phyloP scores from a whole-genome alignment of 192 early-diverging fungal species.

The Gigaspora rosea region DNA sequence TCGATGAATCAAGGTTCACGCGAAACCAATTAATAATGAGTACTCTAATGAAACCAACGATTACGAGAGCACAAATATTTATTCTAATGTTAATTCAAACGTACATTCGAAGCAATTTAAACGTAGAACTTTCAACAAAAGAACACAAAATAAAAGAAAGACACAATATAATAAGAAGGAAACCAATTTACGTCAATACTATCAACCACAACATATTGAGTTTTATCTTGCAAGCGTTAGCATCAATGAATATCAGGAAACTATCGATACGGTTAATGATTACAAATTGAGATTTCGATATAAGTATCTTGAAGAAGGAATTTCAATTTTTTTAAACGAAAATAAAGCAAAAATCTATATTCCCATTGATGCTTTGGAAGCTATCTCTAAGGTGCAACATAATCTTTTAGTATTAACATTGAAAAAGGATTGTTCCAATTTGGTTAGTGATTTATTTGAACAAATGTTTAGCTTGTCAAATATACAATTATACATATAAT shows the following conservation, averaged over 20 bases:
- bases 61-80: no score
- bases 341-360: conserved; percentile 14
- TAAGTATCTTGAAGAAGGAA: conserved; percentile 9
- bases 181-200: neutral
- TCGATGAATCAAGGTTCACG: no score
- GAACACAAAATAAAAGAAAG: neutral
- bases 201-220: conserved; percentile 1
- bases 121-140: no score
- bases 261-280: neutral
- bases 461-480: neutral
- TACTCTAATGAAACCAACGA: no score
- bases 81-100: no score
- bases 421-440: neutral
- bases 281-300: conserved; percentile 15
- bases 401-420: conserved; percentile 5
- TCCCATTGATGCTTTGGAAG: conserved; percentile 9
- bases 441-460: neutral
- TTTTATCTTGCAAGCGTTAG: neutral
- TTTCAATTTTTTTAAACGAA: conserved; percentile 16
- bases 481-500: neutral
- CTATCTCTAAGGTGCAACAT: neutral
- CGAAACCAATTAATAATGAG: no score
- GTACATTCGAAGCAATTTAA: no score
- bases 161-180: neutral
- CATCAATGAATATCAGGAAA: conserved; percentile 2